Evolutionary conservation across 352 stramenopile genomes (phyloP), one percentile per base, ranked within the genome.

Genomic region (Phytophthora syringae): DNA sequence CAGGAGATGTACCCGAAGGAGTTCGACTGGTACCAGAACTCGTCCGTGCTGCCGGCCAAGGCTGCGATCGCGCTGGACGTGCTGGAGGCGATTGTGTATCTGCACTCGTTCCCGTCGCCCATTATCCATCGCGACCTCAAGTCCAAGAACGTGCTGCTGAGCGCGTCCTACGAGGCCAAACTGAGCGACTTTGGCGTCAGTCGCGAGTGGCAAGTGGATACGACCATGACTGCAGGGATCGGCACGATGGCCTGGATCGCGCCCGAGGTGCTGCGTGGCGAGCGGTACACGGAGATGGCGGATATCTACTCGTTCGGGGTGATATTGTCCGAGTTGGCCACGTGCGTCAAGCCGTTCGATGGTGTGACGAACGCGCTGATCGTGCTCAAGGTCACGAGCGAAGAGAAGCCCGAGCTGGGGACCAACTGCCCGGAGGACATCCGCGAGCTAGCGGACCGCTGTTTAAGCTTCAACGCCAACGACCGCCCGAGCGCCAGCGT

Each of bases 291-390:
- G 4, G 87, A 95, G 60, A 91, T 82, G 74, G 86, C 87, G 4
- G 87, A 95, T 61, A 90, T 95, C 27, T 95, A 95, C 70, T 95
- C 87, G 42, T 93, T 95, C 50, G 87, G 87, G 18, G 84, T 94
- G 10, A 77, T 95, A 16, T 56, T 95, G 45, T 86, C 82, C 3
- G 87, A 95, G 72, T 52, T 95, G 32, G 72, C 77, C 20, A 94
- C 82, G 40, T 88, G 79, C 50, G 58, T 67, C 28, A 84, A 88
- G 56, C 82, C 83, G 7, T 92, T 92, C 45, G 80, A 91, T 9
- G 81, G 82, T 20, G 70, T 89, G 18, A 88, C 76, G 47, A 94
- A 90, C 50, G 76, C 80, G 5, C 67, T 87, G 16, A 85, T 94
- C 32, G 82, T 88, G 30, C 76, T 94, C 28, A 90, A 90, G 74